Conservation (phyloP, 306 rosid species). For the Cajanus cajan region DNA sequence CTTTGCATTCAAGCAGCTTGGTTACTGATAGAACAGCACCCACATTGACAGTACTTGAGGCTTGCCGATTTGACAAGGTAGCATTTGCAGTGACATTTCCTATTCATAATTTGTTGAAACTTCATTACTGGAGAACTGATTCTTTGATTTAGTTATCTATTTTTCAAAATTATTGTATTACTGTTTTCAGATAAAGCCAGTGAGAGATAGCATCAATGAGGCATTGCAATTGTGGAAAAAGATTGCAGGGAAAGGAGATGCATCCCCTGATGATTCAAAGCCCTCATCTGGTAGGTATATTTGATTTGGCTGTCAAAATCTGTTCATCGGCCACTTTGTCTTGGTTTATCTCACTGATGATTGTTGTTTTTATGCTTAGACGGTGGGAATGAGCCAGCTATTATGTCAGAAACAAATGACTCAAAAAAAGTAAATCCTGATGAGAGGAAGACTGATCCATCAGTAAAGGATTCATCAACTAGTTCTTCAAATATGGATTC, state of each 20-base stretch:
- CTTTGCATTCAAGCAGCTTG: slow-evolving; percentile 77
- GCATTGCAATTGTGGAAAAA: slow-evolving; percentile 91
- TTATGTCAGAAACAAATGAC: slow-evolving; percentile 50
- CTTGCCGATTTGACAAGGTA: slow-evolving; percentile 97
- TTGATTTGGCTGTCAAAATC: slow-evolving; percentile 22
- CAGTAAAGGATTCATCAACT: slow-evolving; percentile 52
- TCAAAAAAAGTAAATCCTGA: slow-evolving; percentile 41
- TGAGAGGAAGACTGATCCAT: slow-evolving; percentile 48
- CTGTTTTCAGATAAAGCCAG: slow-evolving; percentile 84
- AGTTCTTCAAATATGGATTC: slow-evolving; percentile 57
- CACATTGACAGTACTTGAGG: slow-evolving; percentile 66
- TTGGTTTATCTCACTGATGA: slow-evolving; percentile 27
- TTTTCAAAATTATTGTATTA: neutral
- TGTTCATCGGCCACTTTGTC: neutral
- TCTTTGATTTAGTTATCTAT: slow-evolving; percentile 3
- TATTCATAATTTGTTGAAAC: slow-evolving; percentile 11
- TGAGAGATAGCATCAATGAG: slow-evolving; percentile 88
- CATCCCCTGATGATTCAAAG: slow-evolving; percentile 55
- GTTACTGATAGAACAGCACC: slow-evolving; percentile 58
- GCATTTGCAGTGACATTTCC: slow-evolving; percentile 32
- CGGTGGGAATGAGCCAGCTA: slow-evolving; percentile 46
- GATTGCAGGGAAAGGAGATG: slow-evolving; percentile 74
- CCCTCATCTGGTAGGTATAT: slow-evolving; percentile 50
- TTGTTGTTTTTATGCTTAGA: slow-evolving; percentile 38
- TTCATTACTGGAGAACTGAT: slow-evolving; percentile 18